Conservation (phyloP, 306 rosid species). For the Dryas drummondii region DNA sequence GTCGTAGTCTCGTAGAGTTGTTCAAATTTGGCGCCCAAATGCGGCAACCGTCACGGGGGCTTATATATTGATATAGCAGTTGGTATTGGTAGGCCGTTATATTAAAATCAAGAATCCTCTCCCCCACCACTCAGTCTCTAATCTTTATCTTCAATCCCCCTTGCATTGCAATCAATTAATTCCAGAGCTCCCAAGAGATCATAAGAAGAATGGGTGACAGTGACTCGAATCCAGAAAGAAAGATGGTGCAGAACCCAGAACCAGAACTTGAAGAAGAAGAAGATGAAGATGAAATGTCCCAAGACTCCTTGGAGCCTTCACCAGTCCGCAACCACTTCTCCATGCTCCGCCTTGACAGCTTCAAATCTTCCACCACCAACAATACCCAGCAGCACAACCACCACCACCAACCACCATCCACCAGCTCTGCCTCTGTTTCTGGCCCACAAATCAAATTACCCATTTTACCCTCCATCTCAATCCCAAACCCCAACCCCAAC, state of each 20-base stretch:
- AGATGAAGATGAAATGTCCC: not conserved
- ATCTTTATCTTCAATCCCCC: not conserved
- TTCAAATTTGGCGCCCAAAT: too few relatives aligned
- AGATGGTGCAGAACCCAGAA: not conserved
- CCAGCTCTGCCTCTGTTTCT: too few relatives aligned
- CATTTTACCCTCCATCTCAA: too few relatives aligned
- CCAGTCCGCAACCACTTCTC: slow-evolving; percentile 6
- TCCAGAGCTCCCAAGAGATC: not conserved
- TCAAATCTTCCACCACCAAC: not conserved
- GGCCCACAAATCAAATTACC: too few relatives aligned
- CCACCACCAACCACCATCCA: too few relatives aligned
- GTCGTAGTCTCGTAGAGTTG: too few relatives aligned
- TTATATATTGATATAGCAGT: too few relatives aligned
- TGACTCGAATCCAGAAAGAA: not conserved
- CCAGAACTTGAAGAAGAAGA: not conserved
- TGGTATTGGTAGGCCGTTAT: too few relatives aligned
- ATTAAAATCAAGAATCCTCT: not conserved
- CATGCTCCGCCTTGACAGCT: slow-evolving; percentile 13
- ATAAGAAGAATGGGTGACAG: not conserved
- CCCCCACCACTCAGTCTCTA: too few relatives aligned
- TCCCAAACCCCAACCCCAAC: not conserved
- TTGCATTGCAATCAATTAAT: not conserved
- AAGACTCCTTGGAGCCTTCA: not conserved
- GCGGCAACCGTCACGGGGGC: too few relatives aligned
- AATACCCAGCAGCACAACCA: too few relatives aligned